Evolutionary conservation across 371 early-diverging fungal genomes (phyloP), one percentile per base, ranked within the genome.

Genomic region (Catenaria anguillulae): DNA sequence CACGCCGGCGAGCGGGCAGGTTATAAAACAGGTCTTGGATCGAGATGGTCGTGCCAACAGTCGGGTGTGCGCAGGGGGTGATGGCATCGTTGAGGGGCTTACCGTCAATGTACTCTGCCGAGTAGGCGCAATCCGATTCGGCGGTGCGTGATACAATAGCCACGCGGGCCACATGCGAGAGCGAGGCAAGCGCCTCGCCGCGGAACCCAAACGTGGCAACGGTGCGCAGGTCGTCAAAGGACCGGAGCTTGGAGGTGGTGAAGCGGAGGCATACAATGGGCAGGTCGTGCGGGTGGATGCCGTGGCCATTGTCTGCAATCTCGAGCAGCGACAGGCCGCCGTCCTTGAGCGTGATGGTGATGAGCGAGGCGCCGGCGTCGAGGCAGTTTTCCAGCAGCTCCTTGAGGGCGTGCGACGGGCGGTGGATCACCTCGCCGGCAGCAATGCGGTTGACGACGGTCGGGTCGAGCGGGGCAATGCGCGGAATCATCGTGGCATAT

Each of bases 131-230:
- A 40, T 40, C 40, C 10, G 10, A 5, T 10, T 17, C 40, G 40
- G 40, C 5, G 67, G 88, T 89, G 17, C 79, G 78, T 2, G 87
- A 83, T 50, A 84, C 84, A 63, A 99, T 88, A 17, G 85, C 84
- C 31, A 99, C 79, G 67, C 92, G 89, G 0, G 93, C 87, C 6
- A 94, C 85, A 62, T 89, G 88, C 35, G 89, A 90, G 59, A 99
- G 94, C 71, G 96, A 94, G 4, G 98, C 92, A 50, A 99, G 73
- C 1, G 99, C 99, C 70, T 99, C 99, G 21, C 99, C 99, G 55
- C 99, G 82, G 71, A 98, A 99, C 0, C 99, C 99, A 77, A 84
- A 93, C 0, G 97, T 96, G n/a, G 77, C 77, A 56, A 98, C 88
- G 21, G 67, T 66, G 29, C 77, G 72, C 46, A 99, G 76, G 67